Evolutionary conservation across 371 early-diverging fungal species (phyloP).

Genomic region (Syncephalis fuscata): DNA sequence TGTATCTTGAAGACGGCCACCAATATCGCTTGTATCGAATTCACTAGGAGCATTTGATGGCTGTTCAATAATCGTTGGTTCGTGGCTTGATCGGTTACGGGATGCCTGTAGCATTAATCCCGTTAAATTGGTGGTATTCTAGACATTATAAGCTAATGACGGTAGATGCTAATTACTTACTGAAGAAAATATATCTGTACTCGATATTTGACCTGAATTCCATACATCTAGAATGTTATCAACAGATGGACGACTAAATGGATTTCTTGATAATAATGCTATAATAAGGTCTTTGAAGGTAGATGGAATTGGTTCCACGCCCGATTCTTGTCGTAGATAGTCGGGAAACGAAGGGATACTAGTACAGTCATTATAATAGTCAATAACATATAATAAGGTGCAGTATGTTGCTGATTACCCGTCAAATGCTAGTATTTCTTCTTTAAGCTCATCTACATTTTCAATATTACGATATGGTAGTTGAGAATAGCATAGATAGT

Average conservation of each 20-base stretch:
- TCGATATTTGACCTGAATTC: not conserved
- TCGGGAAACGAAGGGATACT: slow-evolving; percentile 3
- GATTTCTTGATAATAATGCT: slow-evolving; percentile 5
- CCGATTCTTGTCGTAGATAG: not conserved
- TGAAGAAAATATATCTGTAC: too few species aligned
- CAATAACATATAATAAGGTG: not conserved
- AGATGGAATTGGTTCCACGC: slow-evolving; percentile 2
- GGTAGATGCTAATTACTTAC: too few species aligned
- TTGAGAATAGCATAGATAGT: slow-evolving; percentile 67
- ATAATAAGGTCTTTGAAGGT: slow-evolving; percentile 7
- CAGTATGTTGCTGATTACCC: not conserved
- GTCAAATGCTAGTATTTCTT: slow-evolving; percentile 54
- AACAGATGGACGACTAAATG: slow-evolving; percentile 5
- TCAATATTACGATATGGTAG: slow-evolving; percentile 76
- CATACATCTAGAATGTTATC: slow-evolving; percentile 6
- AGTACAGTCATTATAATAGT: not conserved
- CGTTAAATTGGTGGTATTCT: too few species aligned
- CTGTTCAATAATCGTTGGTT: too few species aligned
- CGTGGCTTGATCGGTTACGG: too few species aligned
- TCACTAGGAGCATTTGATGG: too few species aligned
- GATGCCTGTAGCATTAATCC: too few species aligned
- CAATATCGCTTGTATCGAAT: too few species aligned
- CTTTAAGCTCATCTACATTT: slow-evolving; percentile 64
- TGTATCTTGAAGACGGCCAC: too few species aligned
- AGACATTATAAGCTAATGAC: too few species aligned